Evolutionary conservation across 2,329 filamentous ascomycete species (phyloP).

Genomic region (Arthrobotrys sphaeroides): DNA sequence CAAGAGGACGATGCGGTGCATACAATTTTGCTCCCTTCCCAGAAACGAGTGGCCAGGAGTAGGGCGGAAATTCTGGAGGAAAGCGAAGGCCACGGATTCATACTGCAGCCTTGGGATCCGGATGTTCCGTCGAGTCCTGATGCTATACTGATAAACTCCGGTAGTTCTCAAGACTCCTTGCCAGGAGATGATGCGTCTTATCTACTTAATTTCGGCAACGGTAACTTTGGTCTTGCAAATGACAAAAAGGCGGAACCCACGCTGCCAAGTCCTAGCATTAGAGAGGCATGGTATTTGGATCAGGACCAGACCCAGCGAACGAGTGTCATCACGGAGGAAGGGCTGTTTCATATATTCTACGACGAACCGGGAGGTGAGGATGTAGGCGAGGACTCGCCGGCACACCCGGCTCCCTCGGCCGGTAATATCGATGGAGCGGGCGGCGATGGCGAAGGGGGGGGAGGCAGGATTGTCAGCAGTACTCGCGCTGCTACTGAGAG

Average conservation of each 20-base stretch:
- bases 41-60: neutral
- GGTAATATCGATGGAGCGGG: neutral
- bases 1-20: conserved; percentile 49
- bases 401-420: neutral
- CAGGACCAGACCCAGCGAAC: conserved; percentile 49
- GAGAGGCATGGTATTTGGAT: conserved; percentile 51
- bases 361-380: conserved; percentile 28
- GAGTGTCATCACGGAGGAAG: conserved; percentile 47
- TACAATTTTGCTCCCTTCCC: conserved; percentile 16
- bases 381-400: neutral
- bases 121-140: conserved; percentile 26
- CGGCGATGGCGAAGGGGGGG: too few relatives aligned
- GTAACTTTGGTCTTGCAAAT: conserved; percentile 3
- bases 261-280: conserved; percentile 32
- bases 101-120: conserved; percentile 33
- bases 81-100: conserved; percentile 16
- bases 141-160: conserved; percentile 2
- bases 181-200: conserved; percentile 46
- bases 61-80: conserved; percentile 28
- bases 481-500: too few relatives aligned
- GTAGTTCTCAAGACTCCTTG: conserved; percentile 11
- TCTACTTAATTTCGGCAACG: conserved; percentile 40
- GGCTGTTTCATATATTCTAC: conserved; percentile 53
- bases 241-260: conserved; percentile 27
- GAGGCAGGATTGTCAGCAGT: too few relatives aligned